These are phyloP conservation scores for Solanum neorickii DNA, from an alignment of 257 asterid genomes.

Conservation along the genomic window DNA sequence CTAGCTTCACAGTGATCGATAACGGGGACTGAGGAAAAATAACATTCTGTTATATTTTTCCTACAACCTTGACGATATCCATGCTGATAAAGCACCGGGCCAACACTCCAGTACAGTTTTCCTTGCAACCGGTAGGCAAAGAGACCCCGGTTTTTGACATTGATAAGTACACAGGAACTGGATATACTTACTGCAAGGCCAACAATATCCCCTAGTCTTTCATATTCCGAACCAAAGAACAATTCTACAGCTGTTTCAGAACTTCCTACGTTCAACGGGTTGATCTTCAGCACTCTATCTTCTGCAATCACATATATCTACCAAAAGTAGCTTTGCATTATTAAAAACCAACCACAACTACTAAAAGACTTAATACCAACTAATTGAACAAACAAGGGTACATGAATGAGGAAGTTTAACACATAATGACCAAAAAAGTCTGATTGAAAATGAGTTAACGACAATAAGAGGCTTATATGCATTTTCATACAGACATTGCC, in stretches of 20 bases:
- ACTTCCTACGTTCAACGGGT: conserved; percentile 30
- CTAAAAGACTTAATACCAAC: background rate
- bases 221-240: conserved; percentile 43
- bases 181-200: conserved; percentile 69
- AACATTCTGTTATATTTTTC: conserved; percentile 49
- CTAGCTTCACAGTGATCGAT: conserved; percentile 94
- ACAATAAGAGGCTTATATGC: background rate
- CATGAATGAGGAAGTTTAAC: background rate
- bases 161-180: conserved; percentile 52
- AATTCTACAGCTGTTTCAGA: conserved; percentile 46
- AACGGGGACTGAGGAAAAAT: conserved; percentile 59
- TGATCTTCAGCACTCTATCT: conserved; percentile 53
- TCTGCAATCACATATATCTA: conserved; percentile 94
- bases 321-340: conserved; percentile 5
- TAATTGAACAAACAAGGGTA: background rate
- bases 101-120: conserved; percentile 70
- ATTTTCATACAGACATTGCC: background rate
- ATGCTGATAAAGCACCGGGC: conserved; percentile 64
- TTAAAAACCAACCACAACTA: background rate
- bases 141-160: conserved; percentile 57
- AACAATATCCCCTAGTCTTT: conserved; percentile 47
- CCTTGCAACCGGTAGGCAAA: conserved; percentile 59
- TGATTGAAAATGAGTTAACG: background rate
- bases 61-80: conserved; percentile 89
- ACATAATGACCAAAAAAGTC: background rate